Evolutionary conservation across 164 flowering plant genomes (phyloP).

Genomic region (Liquidambar formosana): DNA sequence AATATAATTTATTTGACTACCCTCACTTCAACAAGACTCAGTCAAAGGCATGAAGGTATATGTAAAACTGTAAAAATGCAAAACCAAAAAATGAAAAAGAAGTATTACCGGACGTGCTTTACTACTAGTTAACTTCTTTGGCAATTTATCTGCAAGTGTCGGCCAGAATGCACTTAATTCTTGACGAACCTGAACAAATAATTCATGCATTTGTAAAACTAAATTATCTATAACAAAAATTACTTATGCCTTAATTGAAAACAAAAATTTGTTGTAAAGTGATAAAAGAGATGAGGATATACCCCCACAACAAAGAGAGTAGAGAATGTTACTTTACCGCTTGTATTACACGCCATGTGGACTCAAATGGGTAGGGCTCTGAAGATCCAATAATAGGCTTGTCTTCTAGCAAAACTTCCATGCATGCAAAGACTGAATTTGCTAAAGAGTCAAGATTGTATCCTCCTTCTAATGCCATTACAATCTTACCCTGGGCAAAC

Average conservation of each 20-base stretch:
- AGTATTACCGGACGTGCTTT: constrained; percentile 46
- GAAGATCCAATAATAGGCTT: constrained; percentile 50
- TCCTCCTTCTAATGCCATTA: constrained; percentile 94
- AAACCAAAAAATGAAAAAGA: neutral
- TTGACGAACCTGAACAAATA: constrained; percentile 67
- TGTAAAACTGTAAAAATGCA: too few species aligned
- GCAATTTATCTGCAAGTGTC: constrained; percentile 55
- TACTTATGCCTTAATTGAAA: neutral
- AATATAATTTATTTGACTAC: neutral
- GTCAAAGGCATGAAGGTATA: neutral
- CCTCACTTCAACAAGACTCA: too few species aligned
- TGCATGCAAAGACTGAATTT: constrained; percentile 80
- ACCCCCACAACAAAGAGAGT: neutral
- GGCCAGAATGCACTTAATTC: constrained; percentile 74
- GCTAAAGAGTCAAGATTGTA: constrained; percentile 86
- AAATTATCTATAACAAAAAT: neutral
- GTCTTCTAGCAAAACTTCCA: constrained; percentile 67
- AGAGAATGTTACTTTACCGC: constrained; percentile 39
- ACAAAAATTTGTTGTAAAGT: neutral
- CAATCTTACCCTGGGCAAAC: constrained; percentile 79
- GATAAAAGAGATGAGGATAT: neutral
- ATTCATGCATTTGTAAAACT: neutral
- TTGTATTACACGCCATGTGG: constrained; percentile 89
- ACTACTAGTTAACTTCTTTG: constrained; percentile 40
- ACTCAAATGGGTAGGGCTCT: constrained; percentile 80